Base-by-base conservation (phyloP, 2,329 filamentous ascomycete species). In the Dothideomycetes sp. region DNA sequence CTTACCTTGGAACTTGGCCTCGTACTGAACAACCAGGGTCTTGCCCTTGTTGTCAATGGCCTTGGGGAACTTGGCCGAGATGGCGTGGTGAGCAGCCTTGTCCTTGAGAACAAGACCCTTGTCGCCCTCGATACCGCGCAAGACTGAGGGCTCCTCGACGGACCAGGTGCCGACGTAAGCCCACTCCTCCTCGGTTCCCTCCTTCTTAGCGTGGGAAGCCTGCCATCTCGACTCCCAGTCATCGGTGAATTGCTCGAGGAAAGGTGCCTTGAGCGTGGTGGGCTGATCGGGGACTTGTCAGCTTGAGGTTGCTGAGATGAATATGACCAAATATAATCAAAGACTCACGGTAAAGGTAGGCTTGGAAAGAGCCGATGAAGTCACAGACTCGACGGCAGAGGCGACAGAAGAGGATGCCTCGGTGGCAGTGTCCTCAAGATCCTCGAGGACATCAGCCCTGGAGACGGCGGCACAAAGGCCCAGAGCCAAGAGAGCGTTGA, bases 51-150 rank as follows among this genome's bases (percentile, higher is more conserved):
- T 91, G 68, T 95, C 83, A 58, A 98, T 84, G 68, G 84, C 82
- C 75, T 93, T 87, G 62, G 84, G 79, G 72, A 98, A 96, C 69
- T 96, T 96, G 69, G 91, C 86, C 36, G 91, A 98, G 65, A 98
- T 98, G 71, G 91, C 91, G 68, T 98, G 91, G 70, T 98, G 91
- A 55, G 91, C 91, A 51, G 91, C 91, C 50, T 84, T 76, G 71
- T 96, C 94, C 81, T 98, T 98, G 66, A 96, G 78, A 48, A 98
- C 89, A 53, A 98, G 79, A 65, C 89, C 91, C 72, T 93, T 93
- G 69, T 96, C 89, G 48, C 85, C 87, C 56, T 87, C 81, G 54
- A 95, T 91, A 54, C 87, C 91, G 72, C 91, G 93, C 65, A 84
- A 81, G 57, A 91, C 78, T 46, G 69, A 69, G 39, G 91, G 91